These are phyloP conservation scores for Acanthamoeba culbertsoni DNA, from an alignment of 208 protist species.

Conservation along the genomic window DNA sequence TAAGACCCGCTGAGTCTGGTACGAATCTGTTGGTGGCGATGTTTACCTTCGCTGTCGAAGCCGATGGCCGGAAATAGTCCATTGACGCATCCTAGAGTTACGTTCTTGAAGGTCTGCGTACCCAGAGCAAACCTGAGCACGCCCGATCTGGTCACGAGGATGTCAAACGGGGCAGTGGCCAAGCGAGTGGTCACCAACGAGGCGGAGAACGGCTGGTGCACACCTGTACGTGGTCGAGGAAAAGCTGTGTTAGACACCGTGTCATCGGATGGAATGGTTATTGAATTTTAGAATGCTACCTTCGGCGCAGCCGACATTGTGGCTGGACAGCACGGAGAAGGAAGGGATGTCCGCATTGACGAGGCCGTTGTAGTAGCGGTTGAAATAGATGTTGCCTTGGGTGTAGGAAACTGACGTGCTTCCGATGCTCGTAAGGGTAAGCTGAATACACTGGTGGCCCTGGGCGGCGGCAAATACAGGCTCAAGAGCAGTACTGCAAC, in stretches of 20 bases:
- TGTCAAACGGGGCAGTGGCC: background rate
- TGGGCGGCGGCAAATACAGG: background rate
- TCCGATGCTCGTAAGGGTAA: background rate
- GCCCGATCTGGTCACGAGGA: background rate
- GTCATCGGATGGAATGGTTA: background rate
- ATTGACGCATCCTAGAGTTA: background rate
- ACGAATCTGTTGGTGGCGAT: background rate
- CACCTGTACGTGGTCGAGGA: background rate
- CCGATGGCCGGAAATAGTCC: background rate
- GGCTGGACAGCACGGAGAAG: background rate
- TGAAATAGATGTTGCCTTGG: constrained; percentile 34
- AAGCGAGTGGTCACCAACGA: background rate
- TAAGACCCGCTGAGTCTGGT: background rate
- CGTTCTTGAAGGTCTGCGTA: background rate
- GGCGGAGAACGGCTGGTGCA: background rate
- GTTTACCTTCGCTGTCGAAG: background rate
- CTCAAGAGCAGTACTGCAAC: background rate
- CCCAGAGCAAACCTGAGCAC: background rate
- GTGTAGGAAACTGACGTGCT: background rate
- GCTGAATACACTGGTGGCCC: background rate
- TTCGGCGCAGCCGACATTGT: background rate
- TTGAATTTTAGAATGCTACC: background rate
- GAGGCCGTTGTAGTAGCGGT: constrained; percentile 8
- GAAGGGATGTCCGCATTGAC: background rate
- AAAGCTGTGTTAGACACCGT: too few species aligned